Conservation (phyloP, 1,284 basidiomycete species). For the Pseudozyma sp. region DNA sequence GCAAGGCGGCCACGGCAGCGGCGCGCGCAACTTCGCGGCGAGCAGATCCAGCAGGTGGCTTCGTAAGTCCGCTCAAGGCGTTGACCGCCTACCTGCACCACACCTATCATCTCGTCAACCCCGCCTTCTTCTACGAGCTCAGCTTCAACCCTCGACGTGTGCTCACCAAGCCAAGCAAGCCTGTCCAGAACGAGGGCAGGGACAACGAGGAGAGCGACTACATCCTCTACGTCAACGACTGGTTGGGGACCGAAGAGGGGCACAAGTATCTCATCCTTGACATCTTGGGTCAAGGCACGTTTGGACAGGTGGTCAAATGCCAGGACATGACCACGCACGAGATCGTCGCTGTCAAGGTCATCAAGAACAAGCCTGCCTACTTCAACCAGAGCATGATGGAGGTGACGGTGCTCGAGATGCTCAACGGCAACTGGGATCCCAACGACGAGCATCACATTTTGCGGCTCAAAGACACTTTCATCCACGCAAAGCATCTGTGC, state of each 20-base stretch:
- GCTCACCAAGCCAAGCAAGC: conserved; percentile 67
- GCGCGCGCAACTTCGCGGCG: conserved; percentile 46
- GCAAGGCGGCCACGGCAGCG: conserved; percentile 49
- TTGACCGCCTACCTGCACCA: conserved; percentile 67
- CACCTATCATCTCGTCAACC: conserved; percentile 68
- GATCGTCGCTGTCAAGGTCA: conserved; percentile 97
- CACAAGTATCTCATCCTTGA: conserved; percentile 94
- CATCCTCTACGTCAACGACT: conserved; percentile 69
- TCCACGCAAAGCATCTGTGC: conserved; percentile 94
- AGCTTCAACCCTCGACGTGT: conserved; percentile 67
- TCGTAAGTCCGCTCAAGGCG: conserved; percentile 67
- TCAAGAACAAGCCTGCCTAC: conserved; percentile 99
- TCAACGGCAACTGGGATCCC: conserved; percentile 74
- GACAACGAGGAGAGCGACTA: conserved; percentile 68
- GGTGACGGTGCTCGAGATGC: conserved; percentile 93
- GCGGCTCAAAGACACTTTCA: conserved; percentile 93
- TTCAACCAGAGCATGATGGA: conserved; percentile 99
- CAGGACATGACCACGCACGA: conserved; percentile 99
- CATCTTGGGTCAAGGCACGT: conserved; percentile 96
- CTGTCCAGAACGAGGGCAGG: conserved; percentile 66
- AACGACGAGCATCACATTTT: conserved; percentile 96
- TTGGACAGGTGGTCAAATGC: conserved; percentile 99
- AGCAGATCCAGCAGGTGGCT: conserved; percentile 65
- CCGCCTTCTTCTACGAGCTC: conserved; percentile 68
- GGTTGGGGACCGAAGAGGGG: conserved; percentile 67